These are phyloP conservation scores for Aureococcus anophagefferens DNA, from an alignment of 108 stramenopile genomes.

Conservation along the genomic window DNA sequence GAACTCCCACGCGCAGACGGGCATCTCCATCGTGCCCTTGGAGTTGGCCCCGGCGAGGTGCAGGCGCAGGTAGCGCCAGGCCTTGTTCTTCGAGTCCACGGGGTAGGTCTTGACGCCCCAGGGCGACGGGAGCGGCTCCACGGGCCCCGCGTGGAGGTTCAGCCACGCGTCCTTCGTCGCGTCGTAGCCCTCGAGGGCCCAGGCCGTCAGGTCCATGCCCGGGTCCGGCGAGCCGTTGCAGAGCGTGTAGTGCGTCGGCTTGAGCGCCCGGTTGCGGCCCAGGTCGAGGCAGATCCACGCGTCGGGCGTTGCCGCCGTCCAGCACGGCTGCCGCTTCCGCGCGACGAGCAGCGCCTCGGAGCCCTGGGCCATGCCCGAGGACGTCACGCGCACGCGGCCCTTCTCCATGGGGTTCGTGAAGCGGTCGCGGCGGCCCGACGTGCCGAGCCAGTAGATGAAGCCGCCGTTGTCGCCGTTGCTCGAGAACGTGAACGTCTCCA, in stretches of 20 bases:
- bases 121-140: slow-evolving; percentile 17
- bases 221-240: slow-evolving; percentile 45
- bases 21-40: slow-evolving; percentile 10
- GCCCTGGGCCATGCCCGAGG: slow-evolving; percentile 27
- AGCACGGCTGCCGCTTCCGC: slow-evolving; percentile 19
- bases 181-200: slow-evolving; percentile 58
- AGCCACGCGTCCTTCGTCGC: slow-evolving; percentile 21
- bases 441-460: slow-evolving; percentile 32
- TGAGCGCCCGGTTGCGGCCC: slow-evolving; percentile 19
- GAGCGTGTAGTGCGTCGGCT: slow-evolving; percentile 56
- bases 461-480: slow-evolving; percentile 30
- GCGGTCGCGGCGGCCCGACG: slow-evolving; percentile 20
- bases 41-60: slow-evolving; percentile 22
- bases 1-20: slow-evolving; percentile 26
- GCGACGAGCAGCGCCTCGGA: slow-evolving; percentile 21
- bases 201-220: slow-evolving; percentile 70
- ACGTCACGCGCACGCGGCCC: slow-evolving; percentile 21
- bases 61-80: slow-evolving; percentile 27
- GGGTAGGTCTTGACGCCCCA: slow-evolving; percentile 23
- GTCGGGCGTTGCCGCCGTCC: slow-evolving; percentile 15
- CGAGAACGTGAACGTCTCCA: slow-evolving; percentile 18
- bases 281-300: slow-evolving; percentile 30
- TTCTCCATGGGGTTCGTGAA: slow-evolving; percentile 25
- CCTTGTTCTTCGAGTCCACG: slow-evolving; percentile 18
- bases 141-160: background rate